Base-by-base conservation (phyloP, 1,284 basidiomycete genomes). In the Veloporphyrellus conicus region DNA sequence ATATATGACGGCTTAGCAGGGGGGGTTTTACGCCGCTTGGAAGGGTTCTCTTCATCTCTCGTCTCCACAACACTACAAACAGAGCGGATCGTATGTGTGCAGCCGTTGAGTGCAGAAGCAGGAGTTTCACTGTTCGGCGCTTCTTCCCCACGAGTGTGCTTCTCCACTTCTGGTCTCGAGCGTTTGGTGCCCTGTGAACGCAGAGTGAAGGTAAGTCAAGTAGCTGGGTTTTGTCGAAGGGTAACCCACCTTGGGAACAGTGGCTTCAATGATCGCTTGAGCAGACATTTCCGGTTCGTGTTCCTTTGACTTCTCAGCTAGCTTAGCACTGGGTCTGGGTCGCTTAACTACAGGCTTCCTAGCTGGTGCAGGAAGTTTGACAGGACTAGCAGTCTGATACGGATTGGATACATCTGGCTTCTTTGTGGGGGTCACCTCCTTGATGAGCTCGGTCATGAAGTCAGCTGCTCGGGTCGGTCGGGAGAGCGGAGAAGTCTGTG, bases 211-310 rank as follows among this genome's bases (percentile, higher is more conserved):
- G 41, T 36, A 19, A 48, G 32, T 27, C 28, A 16, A 36, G 35
- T 27, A 44, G 27, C 48, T 34, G n/a, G 31, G 36, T 43, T 37
- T n/a, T 23, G 39, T 32, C 19, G 0, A 12, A 52, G 41, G 39
- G 10, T 1, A 22, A 61, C 72, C 49, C 49, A 83, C 84, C 72
- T 80, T 83, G 6, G 84, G 84, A 14, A 87, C 59, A 3, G 84
- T 87, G 6, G 84, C 82, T 63, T 84, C 82, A 44, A 87, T 82
- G 41, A 85, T 81, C 25, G 77, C 76, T 52, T 83, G 81, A 9
- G 76, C 74, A 29, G 78, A 78, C 43, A 75, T 56, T 47, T 73
- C 69, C 48, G 47, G 57, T 41, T 58, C 68, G 35, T 57, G 61
- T 50, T 64, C 63, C 34, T 50, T 62, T 29, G 56, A 56, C 41